Evolutionary conservation across 169 alveolate genomes (phyloP).

Genomic region (Toxoplasma gondii): DNA sequence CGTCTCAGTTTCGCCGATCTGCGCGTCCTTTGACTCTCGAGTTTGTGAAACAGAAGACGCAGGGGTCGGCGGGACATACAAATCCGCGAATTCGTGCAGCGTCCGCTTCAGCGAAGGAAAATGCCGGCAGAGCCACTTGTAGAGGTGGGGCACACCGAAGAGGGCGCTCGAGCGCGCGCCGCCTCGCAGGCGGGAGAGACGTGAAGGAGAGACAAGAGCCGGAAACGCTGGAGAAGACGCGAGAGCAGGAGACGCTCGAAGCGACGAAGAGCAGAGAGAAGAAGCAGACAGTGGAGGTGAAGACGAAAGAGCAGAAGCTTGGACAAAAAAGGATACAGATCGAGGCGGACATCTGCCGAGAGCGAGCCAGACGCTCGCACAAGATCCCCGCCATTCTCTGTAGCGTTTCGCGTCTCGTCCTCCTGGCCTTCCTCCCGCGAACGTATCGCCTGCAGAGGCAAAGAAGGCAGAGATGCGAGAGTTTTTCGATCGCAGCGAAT

Average conservation of each 20-base stretch:
- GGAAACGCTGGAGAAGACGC: not conserved
- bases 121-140: conserved; percentile 61
- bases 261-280: not conserved
- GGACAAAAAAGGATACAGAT: no score
- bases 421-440: no score
- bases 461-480: not conserved
- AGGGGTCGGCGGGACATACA: not conserved
- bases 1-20: not conserved
- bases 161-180: not conserved
- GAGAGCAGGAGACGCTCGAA: not conserved
- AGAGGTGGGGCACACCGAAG: conserved; percentile 24
- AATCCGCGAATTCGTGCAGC: not conserved
- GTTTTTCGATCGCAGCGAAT: not conserved
- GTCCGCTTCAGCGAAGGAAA: conserved; percentile 34
- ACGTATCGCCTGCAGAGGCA: not conserved
- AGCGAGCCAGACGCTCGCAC: no score
- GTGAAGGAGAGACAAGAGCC: not conserved
- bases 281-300: not conserved
- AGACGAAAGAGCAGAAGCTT: no score
- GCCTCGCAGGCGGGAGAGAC: not conserved
- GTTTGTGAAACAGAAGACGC: not conserved
- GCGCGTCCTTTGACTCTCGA: not conserved
- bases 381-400: no score
- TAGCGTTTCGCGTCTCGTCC: no score
- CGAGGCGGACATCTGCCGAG: no score